Percentiles rank a stretch among this genome's conserved stretches.
phyloP scores from a whole-genome alignment of 225 moss, liverwort and hornwort species.

The Pseudoscleropodium purum region DNA sequence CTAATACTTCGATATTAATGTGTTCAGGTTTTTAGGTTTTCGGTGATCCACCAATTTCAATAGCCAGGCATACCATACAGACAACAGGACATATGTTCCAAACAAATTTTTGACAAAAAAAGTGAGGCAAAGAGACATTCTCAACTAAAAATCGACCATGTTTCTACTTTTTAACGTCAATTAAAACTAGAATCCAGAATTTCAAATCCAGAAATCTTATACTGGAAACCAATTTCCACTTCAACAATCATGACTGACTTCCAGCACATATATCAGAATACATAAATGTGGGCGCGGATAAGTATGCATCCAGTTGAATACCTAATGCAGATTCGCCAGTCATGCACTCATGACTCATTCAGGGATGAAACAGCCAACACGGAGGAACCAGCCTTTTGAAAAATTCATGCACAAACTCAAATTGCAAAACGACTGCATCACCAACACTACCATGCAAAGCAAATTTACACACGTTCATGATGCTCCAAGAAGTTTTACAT shows the following conservation, averaged over 20 bases:
- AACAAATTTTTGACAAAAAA: not conserved
- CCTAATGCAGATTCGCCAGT: not conserved
- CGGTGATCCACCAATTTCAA: not conserved
- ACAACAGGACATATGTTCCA: not conserved
- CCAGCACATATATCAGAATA: not conserved
- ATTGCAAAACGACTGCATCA: not conserved
- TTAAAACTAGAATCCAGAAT: not conserved
- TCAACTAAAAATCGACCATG: no score
- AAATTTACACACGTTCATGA: not conserved
- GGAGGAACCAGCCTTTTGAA: not conserved
- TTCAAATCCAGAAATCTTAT: not conserved
- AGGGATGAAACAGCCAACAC: not conserved
- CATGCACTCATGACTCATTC: no score
- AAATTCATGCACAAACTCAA: not conserved
- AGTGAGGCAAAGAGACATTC: not conserved
- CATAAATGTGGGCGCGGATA: not conserved
- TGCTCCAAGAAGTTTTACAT: not conserved
- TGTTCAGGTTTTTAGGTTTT: not conserved
- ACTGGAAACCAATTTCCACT: not conserved
- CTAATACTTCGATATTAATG: not conserved
- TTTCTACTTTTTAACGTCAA: not conserved
- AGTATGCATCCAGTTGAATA: not conserved
- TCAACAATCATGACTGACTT: not conserved
- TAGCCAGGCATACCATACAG: not conserved
- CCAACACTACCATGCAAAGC: not conserved